These are phyloP conservation scores for Meyerozyma athensensis DNA, from an alignment of 1,139 yeast species.

Conservation along the genomic window DNA sequence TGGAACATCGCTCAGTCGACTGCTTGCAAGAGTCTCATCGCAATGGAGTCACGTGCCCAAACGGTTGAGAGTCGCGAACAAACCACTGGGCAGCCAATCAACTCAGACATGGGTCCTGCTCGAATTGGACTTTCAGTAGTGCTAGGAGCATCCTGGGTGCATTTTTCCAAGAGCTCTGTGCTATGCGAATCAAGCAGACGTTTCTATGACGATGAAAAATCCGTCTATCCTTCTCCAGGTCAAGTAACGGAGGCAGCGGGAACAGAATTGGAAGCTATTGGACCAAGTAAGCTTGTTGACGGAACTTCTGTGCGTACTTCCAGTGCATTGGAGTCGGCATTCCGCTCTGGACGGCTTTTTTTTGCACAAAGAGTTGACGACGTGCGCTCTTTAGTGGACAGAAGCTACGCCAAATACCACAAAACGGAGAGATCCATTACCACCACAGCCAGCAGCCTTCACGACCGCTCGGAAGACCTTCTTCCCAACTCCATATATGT, in stretches of 20 bases:
- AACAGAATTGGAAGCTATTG: constrained; percentile 34
- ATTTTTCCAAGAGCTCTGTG: constrained; percentile 8
- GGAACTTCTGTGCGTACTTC: constrained; percentile 58
- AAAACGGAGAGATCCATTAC: constrained; percentile 64
- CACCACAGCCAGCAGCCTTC: constrained; percentile 62
- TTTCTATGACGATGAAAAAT: constrained; percentile 59
- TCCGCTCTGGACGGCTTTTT: constrained; percentile 42
- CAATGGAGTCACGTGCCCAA: neutral
- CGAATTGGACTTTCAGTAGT: constrained; percentile 1
- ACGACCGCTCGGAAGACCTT: constrained; percentile 67
- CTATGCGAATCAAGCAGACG: constrained; percentile 35
- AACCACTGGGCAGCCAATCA: neutral
- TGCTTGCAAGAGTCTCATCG: neutral
- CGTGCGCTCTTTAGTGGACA: constrained; percentile 24
- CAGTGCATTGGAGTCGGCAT: constrained; percentile 39
- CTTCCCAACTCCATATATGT: constrained; percentile 74
- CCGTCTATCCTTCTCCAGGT: constrained; percentile 50
- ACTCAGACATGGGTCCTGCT: neutral
- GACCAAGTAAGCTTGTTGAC: constrained; percentile 46
- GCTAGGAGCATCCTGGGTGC: constrained; percentile 5
- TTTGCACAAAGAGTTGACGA: constrained; percentile 26
- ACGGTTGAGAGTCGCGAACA: neutral
- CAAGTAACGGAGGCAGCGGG: constrained; percentile 50
- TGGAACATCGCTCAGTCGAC: neutral
- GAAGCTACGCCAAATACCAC: constrained; percentile 47